These are phyloP conservation scores for Aspergillus oerlinghausenensis DNA, from an alignment of 2,329 filamentous ascomycete species.

Conservation along the genomic window DNA sequence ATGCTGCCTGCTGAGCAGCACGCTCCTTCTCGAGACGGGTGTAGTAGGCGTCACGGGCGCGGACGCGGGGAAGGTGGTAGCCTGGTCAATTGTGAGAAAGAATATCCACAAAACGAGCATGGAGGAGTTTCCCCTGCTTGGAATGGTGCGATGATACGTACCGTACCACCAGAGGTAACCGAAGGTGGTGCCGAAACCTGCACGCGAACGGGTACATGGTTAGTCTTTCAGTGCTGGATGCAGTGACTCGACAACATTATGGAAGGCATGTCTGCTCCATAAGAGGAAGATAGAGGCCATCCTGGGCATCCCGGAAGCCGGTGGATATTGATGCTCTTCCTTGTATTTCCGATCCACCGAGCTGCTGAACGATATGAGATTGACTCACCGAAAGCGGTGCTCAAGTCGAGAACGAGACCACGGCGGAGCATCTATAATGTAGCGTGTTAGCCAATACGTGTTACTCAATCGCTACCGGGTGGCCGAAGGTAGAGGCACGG, in stretches of 20 bases:
- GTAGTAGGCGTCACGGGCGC: conserved; percentile 61
- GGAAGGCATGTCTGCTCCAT: background rate
- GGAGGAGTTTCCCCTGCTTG: background rate
- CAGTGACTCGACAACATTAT: background rate
- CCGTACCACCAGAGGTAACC: conserved; percentile 67
- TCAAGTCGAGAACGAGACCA: conserved; percentile 62
- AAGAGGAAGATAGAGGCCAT: background rate
- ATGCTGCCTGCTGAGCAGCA: conserved; percentile 36
- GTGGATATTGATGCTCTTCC: background rate
- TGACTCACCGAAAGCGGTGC: conserved; percentile 59
- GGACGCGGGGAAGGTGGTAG: conserved; percentile 61
- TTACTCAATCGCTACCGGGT: background rate
- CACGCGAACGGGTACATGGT: conserved; percentile 5
- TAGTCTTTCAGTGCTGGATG: conserved; percentile 7
- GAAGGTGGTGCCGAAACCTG: conserved; percentile 58
- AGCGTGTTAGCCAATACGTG: background rate
- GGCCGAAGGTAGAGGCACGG: conserved; percentile 10
- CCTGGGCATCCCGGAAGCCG: background rate
- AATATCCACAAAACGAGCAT: background rate
- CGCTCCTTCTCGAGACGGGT: conserved; percentile 60
- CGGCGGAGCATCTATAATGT: conserved; percentile 58
- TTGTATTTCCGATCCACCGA: background rate
- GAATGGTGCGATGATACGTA: conserved; percentile 32
- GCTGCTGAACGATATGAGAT: conserved; percentile 2
- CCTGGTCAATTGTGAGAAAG: conserved; percentile 36